Conservation (phyloP, 345 rosid genomes). For the Corymbia maculata region DNA sequence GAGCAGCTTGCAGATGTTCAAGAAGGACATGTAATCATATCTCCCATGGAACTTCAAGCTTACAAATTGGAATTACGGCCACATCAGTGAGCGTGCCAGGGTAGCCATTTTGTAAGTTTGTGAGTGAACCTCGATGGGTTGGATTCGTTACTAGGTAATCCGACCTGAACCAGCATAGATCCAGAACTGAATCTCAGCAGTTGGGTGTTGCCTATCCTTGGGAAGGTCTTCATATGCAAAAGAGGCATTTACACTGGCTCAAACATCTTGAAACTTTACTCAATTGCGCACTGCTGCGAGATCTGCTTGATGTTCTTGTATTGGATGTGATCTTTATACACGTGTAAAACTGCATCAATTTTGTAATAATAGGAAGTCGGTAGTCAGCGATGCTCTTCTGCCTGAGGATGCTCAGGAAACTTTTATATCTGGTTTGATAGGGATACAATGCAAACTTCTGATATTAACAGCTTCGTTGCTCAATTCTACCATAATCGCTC, state of each 20-base stretch:
- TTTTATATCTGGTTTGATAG: not conserved
- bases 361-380: not conserved
- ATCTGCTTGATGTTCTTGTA: not conserved
- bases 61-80: slow-evolving; percentile 81
- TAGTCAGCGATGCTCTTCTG: not conserved
- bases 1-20: slow-evolving; percentile 47
- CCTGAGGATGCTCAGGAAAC: not conserved
- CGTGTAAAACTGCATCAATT: not conserved
- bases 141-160: not conserved
- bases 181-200: not conserved
- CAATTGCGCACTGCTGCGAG: not conserved
- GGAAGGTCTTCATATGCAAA: not conserved
- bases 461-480: not conserved
- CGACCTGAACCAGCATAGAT: not conserved
- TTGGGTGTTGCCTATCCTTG: not conserved
- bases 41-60: slow-evolving; percentile 96
- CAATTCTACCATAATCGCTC: not conserved
- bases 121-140: not conserved
- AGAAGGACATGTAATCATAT: slow-evolving; percentile 53
- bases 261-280: not conserved
- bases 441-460: not conserved
- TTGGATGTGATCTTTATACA: not conserved
- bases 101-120: not conserved
- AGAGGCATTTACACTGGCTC: not conserved
- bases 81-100: slow-evolving; percentile 1